These are phyloP conservation scores for Orbilia javanica DNA, from an alignment of 2,329 filamentous ascomycete genomes.

Conservation along the genomic window DNA sequence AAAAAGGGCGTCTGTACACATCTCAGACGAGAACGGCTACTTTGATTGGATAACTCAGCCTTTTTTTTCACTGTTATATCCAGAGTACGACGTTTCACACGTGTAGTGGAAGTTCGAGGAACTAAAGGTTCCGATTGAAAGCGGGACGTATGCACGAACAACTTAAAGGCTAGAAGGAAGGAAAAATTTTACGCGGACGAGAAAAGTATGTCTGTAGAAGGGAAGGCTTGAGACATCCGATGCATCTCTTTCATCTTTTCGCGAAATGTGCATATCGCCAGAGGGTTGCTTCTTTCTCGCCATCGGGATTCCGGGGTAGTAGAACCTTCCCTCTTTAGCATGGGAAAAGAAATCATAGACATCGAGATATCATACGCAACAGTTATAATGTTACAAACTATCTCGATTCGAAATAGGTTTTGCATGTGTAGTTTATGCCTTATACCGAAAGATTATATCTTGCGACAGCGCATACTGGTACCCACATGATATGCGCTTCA, in stretches of 20 bases:
- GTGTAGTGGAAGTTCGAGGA: conserved; percentile 11
- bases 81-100: conserved; percentile 35
- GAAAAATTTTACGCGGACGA: conserved; percentile 15
- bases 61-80: neutral
- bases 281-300: conserved; percentile 46
- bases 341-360: conserved; percentile 21
- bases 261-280: conserved; percentile 42
- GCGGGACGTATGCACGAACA: conserved; percentile 14
- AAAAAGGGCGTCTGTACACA: conserved; percentile 11
- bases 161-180: conserved; percentile 17
- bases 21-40: neutral
- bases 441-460: conserved; percentile 20
- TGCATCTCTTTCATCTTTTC: conserved; percentile 29
- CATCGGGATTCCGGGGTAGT: conserved; percentile 43
- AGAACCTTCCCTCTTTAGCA: conserved; percentile 27
- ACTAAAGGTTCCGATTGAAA: conserved; percentile 25
- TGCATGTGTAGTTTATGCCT: conserved; percentile 12
- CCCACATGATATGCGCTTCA: conserved; percentile 21
- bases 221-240: conserved; percentile 30
- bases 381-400: conserved; percentile 14
- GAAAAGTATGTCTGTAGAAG: conserved; percentile 1
- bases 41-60: conserved; percentile 9
- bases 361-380: conserved; percentile 6
- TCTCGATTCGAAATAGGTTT: conserved; percentile 13
- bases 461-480: conserved; percentile 41